A percentile compares a stretch with the other conserved stretches of the same genome.
Conservation (phyloP, 306 rosid species). For the Astragalus glycyphyllos region DNA sequence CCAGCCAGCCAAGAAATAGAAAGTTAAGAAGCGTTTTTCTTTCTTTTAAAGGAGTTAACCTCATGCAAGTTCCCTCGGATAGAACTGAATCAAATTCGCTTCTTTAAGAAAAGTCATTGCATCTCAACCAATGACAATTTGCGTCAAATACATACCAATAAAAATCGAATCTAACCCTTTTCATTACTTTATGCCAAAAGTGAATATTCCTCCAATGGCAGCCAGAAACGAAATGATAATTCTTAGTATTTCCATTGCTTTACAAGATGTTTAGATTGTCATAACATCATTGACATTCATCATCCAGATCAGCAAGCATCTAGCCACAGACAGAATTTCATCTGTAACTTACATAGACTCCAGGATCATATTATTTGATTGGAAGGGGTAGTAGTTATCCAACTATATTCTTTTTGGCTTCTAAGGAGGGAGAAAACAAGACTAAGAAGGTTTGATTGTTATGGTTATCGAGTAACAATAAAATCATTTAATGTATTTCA, state of each 20-base stretch:
- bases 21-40: slow-evolving; percentile 23
- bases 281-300: slow-evolving; percentile 25
- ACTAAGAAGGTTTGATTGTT: background rate
- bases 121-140: slow-evolving; percentile 34
- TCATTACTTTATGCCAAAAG: slow-evolving; percentile 35
- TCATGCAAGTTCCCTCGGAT: background rate
- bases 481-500: slow-evolving; percentile 42
- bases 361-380: slow-evolving; percentile 34
- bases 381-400: slow-evolving; percentile 25
- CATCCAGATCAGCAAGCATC: slow-evolving; percentile 25
- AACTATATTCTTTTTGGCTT: background rate
- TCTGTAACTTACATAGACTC: slow-evolving; percentile 38
- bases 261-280: slow-evolving; percentile 28
- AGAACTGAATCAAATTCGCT: slow-evolving; percentile 44
- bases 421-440: background rate
- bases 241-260: slow-evolving; percentile 26
- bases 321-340: slow-evolving; percentile 19
- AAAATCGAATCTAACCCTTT: slow-evolving; percentile 30
- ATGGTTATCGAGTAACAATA: slow-evolving; percentile 31
- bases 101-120: slow-evolving; percentile 37
- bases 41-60: background rate
- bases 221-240: slow-evolving; percentile 16
- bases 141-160: slow-evolving; percentile 18
- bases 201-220: slow-evolving; percentile 29
- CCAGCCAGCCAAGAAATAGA: slow-evolving; percentile 8